Percentiles rank a stretch among this genome's conserved stretches.
phyloP scores from a whole-genome alignment of 1,139 yeast genomes.

The Yamadazyma siamensis region DNA sequence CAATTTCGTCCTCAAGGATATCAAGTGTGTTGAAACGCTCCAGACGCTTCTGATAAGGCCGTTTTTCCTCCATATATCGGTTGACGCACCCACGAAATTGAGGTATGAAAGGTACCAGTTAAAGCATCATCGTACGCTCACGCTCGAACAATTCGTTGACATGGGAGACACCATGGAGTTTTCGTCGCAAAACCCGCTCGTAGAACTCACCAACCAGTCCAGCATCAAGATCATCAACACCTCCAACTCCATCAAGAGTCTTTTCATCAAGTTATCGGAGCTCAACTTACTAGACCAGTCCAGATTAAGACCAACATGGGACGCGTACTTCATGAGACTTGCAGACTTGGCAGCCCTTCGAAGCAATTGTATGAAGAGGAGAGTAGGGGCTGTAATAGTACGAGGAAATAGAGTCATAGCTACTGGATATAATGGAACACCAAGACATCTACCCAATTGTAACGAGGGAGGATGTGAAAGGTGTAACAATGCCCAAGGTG shows the following conservation, averaged over 20 bases:
- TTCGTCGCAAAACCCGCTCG: slow-evolving; percentile 32
- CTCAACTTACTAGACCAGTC: slow-evolving; percentile 54
- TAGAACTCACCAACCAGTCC: slow-evolving; percentile 55
- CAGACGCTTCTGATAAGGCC: slow-evolving; percentile 67
- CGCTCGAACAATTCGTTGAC: slow-evolving; percentile 43
- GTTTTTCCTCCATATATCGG: slow-evolving; percentile 74
- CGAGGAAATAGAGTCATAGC: slow-evolving; percentile 84
- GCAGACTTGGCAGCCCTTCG: slow-evolving; percentile 92
- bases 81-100: slow-evolving; percentile 68
- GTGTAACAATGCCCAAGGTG: slow-evolving; percentile 72
- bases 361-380: slow-evolving; percentile 93
- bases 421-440: slow-evolving; percentile 97
- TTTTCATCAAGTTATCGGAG: slow-evolving; percentile 50
- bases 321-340: slow-evolving; percentile 85
- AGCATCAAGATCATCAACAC: slow-evolving; percentile 62
- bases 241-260: slow-evolving; percentile 41
- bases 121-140: slow-evolving; percentile 15
- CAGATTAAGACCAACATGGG: slow-evolving; percentile 92
- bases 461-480: slow-evolving; percentile 93
- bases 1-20: slow-evolving; percentile 58
- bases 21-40: slow-evolving; percentile 42
- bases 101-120: slow-evolving; percentile 48
- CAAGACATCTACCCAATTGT: slow-evolving; percentile 81
- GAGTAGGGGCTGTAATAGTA: slow-evolving; percentile 94
- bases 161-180: slow-evolving; percentile 45